Base-by-base conservation (phyloP, 192 early-diverging fungal genomes). In the Podila minutissima region DNA sequence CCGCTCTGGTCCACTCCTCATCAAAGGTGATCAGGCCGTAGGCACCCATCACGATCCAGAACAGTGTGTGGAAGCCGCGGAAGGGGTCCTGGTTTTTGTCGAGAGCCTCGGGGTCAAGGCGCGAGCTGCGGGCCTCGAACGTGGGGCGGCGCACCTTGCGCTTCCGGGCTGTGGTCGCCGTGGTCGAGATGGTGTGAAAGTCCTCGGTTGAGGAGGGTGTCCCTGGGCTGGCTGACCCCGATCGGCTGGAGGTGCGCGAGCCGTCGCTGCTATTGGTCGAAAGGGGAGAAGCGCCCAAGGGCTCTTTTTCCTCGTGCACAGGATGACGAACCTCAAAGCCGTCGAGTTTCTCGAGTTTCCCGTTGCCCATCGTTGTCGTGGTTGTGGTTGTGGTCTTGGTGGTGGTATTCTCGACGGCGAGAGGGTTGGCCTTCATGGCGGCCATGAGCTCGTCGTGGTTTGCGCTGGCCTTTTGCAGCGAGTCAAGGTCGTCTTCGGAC, bases 31-130 rank as follows among this genome's bases (percentile, higher is more conserved):
- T 86, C 29, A 93, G 55, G n/a, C 90, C 83, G 67, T 93, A 94
- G 58, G 88, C 88, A 13, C 84, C 89, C 89, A 97, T 94, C 28
- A 86, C 86, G 51, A 94, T 88, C 94, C 95, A 95, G 73, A 95
- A 97, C 22, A 95, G 83, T 2, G 90, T 92, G 76, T 93, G 92
- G 78, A 95, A 95, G 22, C 94, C 94, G 35, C 93, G 88, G 82
- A 88, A 90, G 10, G 79, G 62, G 57, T 85, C 82, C 41, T 89
- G 64, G 35, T 64, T 67, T 37, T 62, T 64, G 53, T 59, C 55
- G 41, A 85, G 59, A 15, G 65, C 62, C 68, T 85, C 84, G n/a
- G 81, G 75, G 66, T 85, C 84, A n/a, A 85, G 63, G 58, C 74
- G 69, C 35, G 84, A 85, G 24, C 59, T 71, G 50, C 84, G 74